Conservation (phyloP, 176 grass and related monocot genomes). For the Zoysia japonica region DNA sequence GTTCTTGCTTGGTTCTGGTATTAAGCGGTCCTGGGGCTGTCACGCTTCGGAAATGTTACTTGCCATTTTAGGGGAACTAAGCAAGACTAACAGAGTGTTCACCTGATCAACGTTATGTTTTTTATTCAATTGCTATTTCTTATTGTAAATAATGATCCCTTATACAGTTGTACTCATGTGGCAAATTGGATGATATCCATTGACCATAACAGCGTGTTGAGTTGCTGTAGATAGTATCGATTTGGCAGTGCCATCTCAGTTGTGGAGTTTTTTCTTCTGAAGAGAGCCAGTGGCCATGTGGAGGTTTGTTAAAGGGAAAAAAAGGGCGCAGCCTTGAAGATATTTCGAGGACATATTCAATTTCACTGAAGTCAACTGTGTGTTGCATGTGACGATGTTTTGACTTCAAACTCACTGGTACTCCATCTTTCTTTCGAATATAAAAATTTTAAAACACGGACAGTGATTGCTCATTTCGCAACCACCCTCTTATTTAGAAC, state of each 20-base stretch:
- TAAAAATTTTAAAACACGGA: not conserved
- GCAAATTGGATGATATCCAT: not conserved
- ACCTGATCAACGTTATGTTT: not conserved
- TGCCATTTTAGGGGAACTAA: not conserved
- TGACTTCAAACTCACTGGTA: not conserved
- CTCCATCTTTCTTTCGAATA: not conserved
- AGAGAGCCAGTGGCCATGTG: not conserved
- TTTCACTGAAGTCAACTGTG: slow-evolving; percentile 1
- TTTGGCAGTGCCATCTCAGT: not conserved
- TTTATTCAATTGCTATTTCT: not conserved
- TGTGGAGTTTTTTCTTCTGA: not conserved
- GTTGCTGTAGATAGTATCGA: not conserved
- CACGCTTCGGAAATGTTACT: not conserved
- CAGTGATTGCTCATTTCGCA: not conserved
- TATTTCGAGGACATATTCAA: not conserved
- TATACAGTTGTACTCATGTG: not conserved
- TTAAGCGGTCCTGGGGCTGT: too few species aligned
- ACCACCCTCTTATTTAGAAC: not conserved
- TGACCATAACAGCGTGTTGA: not conserved
- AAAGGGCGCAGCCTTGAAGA: not conserved
- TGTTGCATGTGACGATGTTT: not conserved
- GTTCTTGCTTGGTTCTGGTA: not conserved
- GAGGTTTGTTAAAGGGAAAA: not conserved
- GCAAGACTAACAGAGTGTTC: not conserved
- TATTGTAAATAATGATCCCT: not conserved